Percentiles rank a stretch among this genome's conserved stretches.
These are phyloP conservation scores for Corrigiola litoralis DNA, from an alignment of 179 eudicot genomes.

Conservation along the genomic window DNA sequence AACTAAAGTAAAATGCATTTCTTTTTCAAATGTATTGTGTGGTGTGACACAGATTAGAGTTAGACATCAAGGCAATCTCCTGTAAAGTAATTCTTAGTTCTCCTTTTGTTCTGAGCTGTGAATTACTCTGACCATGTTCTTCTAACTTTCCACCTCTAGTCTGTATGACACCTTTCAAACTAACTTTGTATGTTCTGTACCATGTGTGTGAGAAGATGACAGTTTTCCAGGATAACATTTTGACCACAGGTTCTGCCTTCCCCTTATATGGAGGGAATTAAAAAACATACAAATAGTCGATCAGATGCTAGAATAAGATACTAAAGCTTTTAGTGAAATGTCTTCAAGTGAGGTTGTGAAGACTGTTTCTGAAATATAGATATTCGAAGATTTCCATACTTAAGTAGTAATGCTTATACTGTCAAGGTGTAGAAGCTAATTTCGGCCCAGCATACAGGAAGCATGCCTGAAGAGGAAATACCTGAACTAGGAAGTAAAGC, in stretches of 20 bases:
- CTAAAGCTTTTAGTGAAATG: too few relatives aligned
- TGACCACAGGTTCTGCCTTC: background rate
- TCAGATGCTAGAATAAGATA: too few relatives aligned
- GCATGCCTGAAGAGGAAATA: slow-evolving; percentile 28
- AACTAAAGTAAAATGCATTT: background rate
- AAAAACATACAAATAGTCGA: too few relatives aligned
- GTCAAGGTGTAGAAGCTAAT: slow-evolving; percentile 3
- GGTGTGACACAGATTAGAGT: slow-evolving; percentile 7
- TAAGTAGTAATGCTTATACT: background rate
- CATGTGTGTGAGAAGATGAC: background rate
- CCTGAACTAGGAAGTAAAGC: background rate
- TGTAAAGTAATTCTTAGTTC: slow-evolving; percentile 8
- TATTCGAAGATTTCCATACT: background rate
- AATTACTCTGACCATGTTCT: slow-evolving; percentile 1
- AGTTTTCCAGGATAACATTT: slow-evolving; percentile 1
- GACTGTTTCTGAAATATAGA: background rate
- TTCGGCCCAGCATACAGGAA: background rate
- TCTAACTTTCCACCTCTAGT: slow-evolving; percentile 7
- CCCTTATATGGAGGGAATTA: background rate
- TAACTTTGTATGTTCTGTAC: slow-evolving; percentile 10
- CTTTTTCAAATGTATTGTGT: background rate
- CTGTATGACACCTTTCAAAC: background rate
- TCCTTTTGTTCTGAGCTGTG: slow-evolving; percentile 14
- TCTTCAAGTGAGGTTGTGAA: background rate
- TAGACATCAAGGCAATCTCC: slow-evolving; percentile 10